These are phyloP conservation scores for Digitaria exilis DNA, from an alignment of 202 grass and related monocot species.

Conservation along the genomic window DNA sequence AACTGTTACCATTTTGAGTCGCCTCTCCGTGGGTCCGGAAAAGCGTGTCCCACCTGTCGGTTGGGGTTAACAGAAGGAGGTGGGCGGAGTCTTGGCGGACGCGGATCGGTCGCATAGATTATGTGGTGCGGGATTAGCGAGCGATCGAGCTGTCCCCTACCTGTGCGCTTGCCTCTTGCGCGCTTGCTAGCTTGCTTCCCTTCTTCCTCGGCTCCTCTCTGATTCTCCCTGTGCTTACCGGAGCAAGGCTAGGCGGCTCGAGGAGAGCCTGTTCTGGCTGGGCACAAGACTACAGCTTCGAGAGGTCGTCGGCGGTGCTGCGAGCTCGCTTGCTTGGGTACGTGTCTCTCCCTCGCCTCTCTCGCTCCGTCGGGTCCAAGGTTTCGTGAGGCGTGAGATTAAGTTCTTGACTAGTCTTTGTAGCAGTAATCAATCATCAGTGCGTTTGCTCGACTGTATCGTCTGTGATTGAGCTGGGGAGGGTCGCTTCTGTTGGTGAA, in stretches of 20 bases:
- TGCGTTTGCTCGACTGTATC: neutral
- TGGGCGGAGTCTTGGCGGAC: neutral
- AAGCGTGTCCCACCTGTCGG: neutral
- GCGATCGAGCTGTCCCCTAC: conserved; percentile 59
- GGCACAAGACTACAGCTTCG: neutral
- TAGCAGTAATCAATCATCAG: neutral
- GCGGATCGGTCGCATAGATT: conserved; percentile 44
- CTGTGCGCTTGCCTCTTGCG: conserved; percentile 28
- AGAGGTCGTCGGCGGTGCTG: neutral
- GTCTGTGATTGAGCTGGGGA: neutral
- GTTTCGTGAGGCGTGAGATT: neutral
- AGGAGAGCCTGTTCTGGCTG: neutral
- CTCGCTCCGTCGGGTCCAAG: neutral
- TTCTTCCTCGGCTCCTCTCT: neutral
- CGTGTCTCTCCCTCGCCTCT: conserved; percentile 25
- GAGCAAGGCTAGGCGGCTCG: neutral
- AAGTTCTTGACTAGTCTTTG: neutral
- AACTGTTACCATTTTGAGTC: neutral
- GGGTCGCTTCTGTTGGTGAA: neutral
- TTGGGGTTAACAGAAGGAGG: fast-evolving
- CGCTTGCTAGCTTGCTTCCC: conserved; percentile 13
- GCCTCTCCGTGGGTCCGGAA: fast-evolving
- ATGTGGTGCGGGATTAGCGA: conserved; percentile 56
- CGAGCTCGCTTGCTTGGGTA: conserved; percentile 40
- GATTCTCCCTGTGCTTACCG: conserved; percentile 3